phyloP scores from a whole-genome alignment of 345 rosid genomes.

The Toxicodendron radicans region DNA sequence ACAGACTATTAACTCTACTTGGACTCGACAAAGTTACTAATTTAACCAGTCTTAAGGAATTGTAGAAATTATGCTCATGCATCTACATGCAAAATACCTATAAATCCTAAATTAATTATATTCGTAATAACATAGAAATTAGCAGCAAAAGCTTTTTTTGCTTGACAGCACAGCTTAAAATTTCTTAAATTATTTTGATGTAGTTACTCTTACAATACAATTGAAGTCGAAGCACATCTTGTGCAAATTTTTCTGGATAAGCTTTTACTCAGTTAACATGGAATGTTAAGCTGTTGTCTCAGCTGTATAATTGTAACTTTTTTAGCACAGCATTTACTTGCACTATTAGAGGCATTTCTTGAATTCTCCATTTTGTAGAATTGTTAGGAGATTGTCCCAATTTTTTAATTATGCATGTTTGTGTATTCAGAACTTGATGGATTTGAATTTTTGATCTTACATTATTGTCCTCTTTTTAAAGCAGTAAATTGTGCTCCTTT shows the following conservation, averaged over 20 bases:
- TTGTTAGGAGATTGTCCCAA: background rate
- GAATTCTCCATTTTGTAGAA: background rate
- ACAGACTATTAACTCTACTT: background rate
- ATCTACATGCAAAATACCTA: background rate
- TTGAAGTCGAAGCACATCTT: background rate
- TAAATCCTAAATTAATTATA: background rate
- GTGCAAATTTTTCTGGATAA: background rate
- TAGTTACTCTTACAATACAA: background rate
- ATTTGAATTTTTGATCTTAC: background rate
- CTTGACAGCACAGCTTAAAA: background rate
- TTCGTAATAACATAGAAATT: background rate
- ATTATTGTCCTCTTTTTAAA: background rate
- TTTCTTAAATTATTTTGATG: background rate
- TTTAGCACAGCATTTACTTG: background rate
- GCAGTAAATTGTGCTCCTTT: background rate
- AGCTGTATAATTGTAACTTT: background rate
- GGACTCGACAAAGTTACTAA: background rate
- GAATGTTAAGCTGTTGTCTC: too few species aligned
- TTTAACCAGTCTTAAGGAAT: background rate
- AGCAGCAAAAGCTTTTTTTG: background rate
- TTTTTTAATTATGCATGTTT: background rate
- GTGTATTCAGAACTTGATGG: background rate
- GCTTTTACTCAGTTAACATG: background rate
- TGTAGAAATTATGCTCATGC: constrained; percentile 5
- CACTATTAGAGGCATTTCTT: background rate